A percentile compares a stretch with the other conserved stretches of the same genome.
Conservation (phyloP, 139 green algal species). For the Pseudopediastrum boryanum region DNA sequence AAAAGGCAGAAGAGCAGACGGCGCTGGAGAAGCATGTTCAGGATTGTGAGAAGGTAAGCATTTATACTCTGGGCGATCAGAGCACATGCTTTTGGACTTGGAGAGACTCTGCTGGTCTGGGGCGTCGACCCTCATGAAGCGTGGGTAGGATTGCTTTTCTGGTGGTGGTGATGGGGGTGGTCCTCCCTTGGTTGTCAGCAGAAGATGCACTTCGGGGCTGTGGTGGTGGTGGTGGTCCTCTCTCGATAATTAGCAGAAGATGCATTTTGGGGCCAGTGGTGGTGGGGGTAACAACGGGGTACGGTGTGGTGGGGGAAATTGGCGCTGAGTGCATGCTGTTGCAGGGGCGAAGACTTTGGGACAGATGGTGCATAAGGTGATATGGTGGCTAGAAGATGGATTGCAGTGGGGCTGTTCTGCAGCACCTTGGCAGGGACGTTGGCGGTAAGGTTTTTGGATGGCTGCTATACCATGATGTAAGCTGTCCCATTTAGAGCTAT, state of each 20-base stretch:
- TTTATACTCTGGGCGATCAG: not conserved
- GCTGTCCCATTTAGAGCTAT: no score
- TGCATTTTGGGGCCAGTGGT: no score
- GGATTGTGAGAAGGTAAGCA: constrained; percentile 22
- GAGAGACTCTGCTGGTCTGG: not conserved
- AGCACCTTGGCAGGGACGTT: not conserved
- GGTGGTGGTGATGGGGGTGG: not conserved
- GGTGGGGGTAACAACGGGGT: no score
- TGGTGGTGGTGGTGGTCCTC: no score
- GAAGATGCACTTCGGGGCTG: no score
- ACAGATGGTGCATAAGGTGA: not conserved
- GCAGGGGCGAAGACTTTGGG: no score
- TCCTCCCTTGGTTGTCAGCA: not conserved
- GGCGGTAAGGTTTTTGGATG: not conserved
- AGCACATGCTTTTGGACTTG: no score
- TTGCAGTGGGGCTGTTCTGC: not conserved
- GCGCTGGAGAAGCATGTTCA: constrained; percentile 20
- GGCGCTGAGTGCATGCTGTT: no score
- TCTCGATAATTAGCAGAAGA: no score
- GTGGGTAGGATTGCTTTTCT: not conserved
- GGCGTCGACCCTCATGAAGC: not conserved
- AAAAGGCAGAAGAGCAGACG: not conserved
- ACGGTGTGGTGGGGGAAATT: no score
- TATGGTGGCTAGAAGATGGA: not conserved
- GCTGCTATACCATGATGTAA: not conserved